Conservation (phyloP, 371 early-diverging fungal genomes). For the Vittaforma corneae region DNA sequence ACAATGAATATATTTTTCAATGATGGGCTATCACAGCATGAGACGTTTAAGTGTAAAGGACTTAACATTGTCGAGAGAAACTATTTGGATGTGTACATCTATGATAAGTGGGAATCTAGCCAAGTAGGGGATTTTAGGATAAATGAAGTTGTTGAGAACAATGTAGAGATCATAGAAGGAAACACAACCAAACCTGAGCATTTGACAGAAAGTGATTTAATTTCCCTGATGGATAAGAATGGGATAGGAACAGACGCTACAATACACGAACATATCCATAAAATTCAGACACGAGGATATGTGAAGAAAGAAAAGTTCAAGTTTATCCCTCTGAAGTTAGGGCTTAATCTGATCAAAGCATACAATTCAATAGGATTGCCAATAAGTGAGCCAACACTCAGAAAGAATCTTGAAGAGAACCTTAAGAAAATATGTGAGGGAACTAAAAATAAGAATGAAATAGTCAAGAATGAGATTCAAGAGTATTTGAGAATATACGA, state of each 20-base stretch:
- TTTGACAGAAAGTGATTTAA: slow-evolving; percentile 81
- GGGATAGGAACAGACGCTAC: slow-evolving; percentile 99
- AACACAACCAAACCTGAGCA: slow-evolving; percentile 69
- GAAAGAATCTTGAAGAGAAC: slow-evolving; percentile 60
- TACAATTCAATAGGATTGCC: slow-evolving; percentile 63
- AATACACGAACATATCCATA: slow-evolving; percentile 93
- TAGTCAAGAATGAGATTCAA: slow-evolving; percentile 49
- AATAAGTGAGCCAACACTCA: slow-evolving; percentile 45
- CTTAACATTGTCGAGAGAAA: slow-evolving; percentile 64
- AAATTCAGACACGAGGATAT: slow-evolving; percentile 78
- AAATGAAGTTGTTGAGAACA: slow-evolving; percentile 61
- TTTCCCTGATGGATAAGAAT: slow-evolving; percentile 84
- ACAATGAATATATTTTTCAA: slow-evolving; percentile 62
- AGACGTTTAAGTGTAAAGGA: slow-evolving; percentile 40
- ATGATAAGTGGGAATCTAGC: slow-evolving; percentile 74
- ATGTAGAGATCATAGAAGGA: slow-evolving; percentile 59
- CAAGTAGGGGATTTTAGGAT: slow-evolving; percentile 66
- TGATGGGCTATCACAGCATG: slow-evolving; percentile 52
- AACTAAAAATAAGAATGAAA: slow-evolving; percentile 14
- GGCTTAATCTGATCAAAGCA: slow-evolving; percentile 76
- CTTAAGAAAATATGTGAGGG: slow-evolving; percentile 62
- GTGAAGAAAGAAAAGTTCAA: slow-evolving; percentile 62
- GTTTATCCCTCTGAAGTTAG: slow-evolving; percentile 74
- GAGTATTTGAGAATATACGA: slow-evolving; percentile 48
- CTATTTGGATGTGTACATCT: slow-evolving; percentile 82